Evolutionary conservation across 1,284 basidiomycete species (phyloP), one percentile per base, ranked within the genome.

Genomic region (Gomphus bonarii): DNA sequence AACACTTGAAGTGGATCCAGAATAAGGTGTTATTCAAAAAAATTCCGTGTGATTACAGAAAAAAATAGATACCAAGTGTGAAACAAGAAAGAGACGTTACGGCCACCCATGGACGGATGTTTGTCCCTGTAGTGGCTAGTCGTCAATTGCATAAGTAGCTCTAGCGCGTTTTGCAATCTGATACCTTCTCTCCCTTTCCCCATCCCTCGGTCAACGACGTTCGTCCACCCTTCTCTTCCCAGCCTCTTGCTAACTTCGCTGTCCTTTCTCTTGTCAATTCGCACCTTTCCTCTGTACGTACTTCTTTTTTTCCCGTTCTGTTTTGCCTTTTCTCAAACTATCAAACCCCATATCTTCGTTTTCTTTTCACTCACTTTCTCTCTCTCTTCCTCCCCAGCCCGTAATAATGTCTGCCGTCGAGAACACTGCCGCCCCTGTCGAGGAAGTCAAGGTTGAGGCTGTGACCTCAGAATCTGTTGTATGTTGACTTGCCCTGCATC

Each of bases 331-430:
- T 42, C 53, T 51, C 58, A 1, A 36, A 12, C 55, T 55, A 60
- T 60, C 63, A 49, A 59, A 60, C 59, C 52, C 53, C 49, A 59
- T 61, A 54, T 64, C 65, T 63, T 67, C 65, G 60, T 57, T 62
- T 59, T 58, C 58, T 57, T 62, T 52, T 62, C 58, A 62, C 30
- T 50, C 8, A 49, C 31, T 54, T 35, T 63, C 63, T 63, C 63
- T 63, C 61, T 60, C 62, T 58, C 62, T 61, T 61, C 60, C 61
- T 64, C 54, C 63, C 59, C 55, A 60, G 63, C 62, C 60, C 59
- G 63, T 57, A 55, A 80, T 88, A 86, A 90, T 90, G 86, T 90
- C 88, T 76, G 79, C 84, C 60, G 64, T 80, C 66, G 83, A 82
- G 70, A 71, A 73, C 67, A 67, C 74, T 68, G 72, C 72, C 70